Evolutionary conservation across 2,329 filamentous ascomycete genomes (phyloP).

Genomic region (Moelleriella libera): DNA sequence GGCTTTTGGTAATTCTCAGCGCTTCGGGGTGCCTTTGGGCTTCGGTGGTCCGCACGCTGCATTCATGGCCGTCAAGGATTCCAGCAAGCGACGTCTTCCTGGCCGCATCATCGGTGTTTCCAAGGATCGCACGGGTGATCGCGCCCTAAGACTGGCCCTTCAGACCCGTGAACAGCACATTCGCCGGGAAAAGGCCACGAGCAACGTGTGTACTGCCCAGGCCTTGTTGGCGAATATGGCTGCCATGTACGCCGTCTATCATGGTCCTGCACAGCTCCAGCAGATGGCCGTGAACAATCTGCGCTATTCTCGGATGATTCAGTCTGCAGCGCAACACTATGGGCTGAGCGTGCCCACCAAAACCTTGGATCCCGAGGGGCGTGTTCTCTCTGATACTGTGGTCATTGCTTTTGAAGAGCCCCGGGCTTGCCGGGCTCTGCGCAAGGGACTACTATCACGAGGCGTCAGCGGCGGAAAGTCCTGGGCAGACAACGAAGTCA

Average conservation of each 20-base stretch:
- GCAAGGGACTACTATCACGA: constrained; percentile 29
- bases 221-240: constrained; percentile 91
- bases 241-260: constrained; percentile 87
- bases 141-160: constrained; percentile 68
- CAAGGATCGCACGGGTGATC: constrained; percentile 74
- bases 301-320: constrained; percentile 54
- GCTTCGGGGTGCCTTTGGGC: constrained; percentile 83
- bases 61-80: constrained; percentile 85
- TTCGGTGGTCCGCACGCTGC: constrained; percentile 92
- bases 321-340: constrained; percentile 45
- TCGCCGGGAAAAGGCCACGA: constrained; percentile 88
- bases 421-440: constrained; percentile 9
- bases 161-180: constrained; percentile 97
- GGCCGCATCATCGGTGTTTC: constrained; percentile 83
- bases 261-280: constrained; percentile 72
- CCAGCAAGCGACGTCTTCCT: constrained; percentile 88
- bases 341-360: constrained; percentile 50
- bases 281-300: constrained; percentile 70
- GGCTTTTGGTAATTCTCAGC: constrained; percentile 83
- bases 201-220: constrained; percentile 94
- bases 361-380: constrained; percentile 39
- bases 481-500: constrained; percentile 10
- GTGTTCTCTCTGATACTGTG: constrained; percentile 67
- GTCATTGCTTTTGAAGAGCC: constrained; percentile 37
- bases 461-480: constrained; percentile 66